Evolutionary conservation across 371 early-diverging fungal genomes (phyloP).

Genomic region (Mucor velutinosus): DNA sequence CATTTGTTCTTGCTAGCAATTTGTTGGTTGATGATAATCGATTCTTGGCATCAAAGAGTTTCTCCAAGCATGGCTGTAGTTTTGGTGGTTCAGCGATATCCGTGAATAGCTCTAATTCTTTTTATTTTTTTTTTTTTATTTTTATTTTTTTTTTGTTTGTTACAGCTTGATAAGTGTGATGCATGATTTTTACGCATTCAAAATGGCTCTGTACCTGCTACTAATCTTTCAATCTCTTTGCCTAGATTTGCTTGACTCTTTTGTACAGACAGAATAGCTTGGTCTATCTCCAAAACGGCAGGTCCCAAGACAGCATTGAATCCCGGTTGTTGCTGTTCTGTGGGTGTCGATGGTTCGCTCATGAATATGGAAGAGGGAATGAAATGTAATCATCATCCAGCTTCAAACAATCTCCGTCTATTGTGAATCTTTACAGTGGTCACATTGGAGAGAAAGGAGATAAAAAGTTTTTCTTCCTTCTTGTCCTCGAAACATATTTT

Average conservation of each 20-base stretch:
- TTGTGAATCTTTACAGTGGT: too few relatives aligned
- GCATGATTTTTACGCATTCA: background rate
- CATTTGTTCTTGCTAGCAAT: constrained; percentile 48
- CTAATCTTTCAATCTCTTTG: constrained; percentile 60
- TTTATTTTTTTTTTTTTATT: too few relatives aligned
- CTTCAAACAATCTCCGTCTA: too few relatives aligned
- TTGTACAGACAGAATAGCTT: constrained; percentile 51
- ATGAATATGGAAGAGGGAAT: constrained; percentile 1
- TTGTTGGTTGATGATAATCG: constrained; percentile 47
- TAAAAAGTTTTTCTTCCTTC: too few relatives aligned
- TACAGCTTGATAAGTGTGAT: background rate
- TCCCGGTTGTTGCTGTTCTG: constrained; percentile 30
- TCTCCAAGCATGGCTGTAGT: constrained; percentile 53
- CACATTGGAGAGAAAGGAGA: too few relatives aligned
- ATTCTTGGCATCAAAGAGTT: constrained; percentile 51
- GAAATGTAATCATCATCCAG: background rate
- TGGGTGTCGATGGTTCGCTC: constrained; percentile 8
- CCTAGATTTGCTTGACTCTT: constrained; percentile 57
- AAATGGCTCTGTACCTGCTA: constrained; percentile 42
- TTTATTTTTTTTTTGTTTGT: too few relatives aligned
- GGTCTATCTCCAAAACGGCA: constrained; percentile 56
- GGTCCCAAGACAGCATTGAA: constrained; percentile 51
- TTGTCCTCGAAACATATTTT: too few relatives aligned
- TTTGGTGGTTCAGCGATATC: constrained; percentile 58
- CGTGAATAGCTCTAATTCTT: constrained; percentile 48